These are phyloP conservation scores for Mucor circinelloides DNA, from an alignment of 371 early-diverging fungal genomes.

Conservation along the genomic window DNA sequence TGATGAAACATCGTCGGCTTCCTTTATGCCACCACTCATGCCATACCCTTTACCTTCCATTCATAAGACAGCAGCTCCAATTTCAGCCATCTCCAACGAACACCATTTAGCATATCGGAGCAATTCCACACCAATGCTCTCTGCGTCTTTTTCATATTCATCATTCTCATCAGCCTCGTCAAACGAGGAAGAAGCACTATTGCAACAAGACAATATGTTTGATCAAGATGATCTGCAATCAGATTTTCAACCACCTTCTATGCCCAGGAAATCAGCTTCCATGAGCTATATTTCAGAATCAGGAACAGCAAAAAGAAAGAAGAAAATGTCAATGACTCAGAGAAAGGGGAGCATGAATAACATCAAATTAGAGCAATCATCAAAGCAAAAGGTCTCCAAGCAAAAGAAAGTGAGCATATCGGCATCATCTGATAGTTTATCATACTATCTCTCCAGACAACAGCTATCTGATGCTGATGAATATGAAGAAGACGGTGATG, in stretches of 20 bases:
- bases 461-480: conserved; percentile 10
- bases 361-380: background rate
- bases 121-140: conserved; percentile 12
- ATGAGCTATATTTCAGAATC: conserved; percentile 8
- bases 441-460: conserved; percentile 5
- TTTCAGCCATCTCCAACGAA: background rate
- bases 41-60: conserved; percentile 6
- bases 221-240: background rate
- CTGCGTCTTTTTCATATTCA: conserved; percentile 12
- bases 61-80: conserved; percentile 6
- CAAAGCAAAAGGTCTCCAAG: background rate
- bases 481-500: background rate
- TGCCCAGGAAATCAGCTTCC: conserved; percentile 7
- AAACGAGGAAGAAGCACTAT: background rate
- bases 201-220: background rate
- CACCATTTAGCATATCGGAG: conserved; percentile 2
- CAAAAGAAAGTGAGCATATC: background rate
- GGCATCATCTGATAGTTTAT: conserved; percentile 5
- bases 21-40: background rate
- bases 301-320: background rate
- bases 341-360: background rate
- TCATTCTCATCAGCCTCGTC: conserved; percentile 16
- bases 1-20: background rate
- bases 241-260: background rate
- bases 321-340: background rate